Conservation (phyloP, 768 basidiomycete species). For the Mycena filopes region DNA sequence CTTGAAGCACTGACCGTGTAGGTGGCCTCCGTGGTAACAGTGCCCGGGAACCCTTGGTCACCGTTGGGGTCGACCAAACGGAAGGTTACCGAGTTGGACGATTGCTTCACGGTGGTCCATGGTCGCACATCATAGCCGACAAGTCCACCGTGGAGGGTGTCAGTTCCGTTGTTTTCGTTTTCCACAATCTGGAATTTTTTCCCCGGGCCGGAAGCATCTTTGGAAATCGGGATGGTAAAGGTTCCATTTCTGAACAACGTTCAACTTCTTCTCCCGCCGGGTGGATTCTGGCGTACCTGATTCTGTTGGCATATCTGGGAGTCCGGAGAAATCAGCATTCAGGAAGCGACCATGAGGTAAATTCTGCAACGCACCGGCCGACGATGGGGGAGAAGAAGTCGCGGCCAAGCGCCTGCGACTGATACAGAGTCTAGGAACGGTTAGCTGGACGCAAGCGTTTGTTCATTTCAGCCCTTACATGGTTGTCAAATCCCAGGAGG, state of each 20-base stretch:
- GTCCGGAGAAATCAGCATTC: neutral
- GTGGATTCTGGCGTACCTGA: slow-evolving; percentile 28
- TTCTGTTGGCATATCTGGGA: slow-evolving; percentile 55
- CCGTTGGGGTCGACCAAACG: slow-evolving; percentile 53
- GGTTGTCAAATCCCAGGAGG: slow-evolving; percentile 58
- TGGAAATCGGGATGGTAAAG: slow-evolving; percentile 55
- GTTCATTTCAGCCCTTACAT: slow-evolving; percentile 37
- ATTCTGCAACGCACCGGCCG: slow-evolving; percentile 43
- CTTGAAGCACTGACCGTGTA: slow-evolving; percentile 13
- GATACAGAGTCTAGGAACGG: slow-evolving; percentile 44
- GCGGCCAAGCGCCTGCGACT: slow-evolving; percentile 46
- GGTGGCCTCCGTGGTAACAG: slow-evolving; percentile 45
- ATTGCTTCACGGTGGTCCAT: slow-evolving; percentile 50
- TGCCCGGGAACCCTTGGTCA: slow-evolving; percentile 60
- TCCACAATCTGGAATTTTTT: slow-evolving; percentile 50
- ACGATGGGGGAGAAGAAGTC: slow-evolving; percentile 56
- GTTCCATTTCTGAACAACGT: slow-evolving; percentile 45
- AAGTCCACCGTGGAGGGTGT: slow-evolving; percentile 59
- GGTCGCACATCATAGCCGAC: slow-evolving; percentile 57
- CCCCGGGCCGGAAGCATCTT: slow-evolving; percentile 47
- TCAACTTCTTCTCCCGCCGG: neutral
- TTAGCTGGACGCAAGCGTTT: too few species aligned
- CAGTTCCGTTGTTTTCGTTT: slow-evolving; percentile 53
- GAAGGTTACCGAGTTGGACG: slow-evolving; percentile 53
- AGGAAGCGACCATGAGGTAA: neutral